Conservation (phyloP, 495 filamentous ascomycete species). For the Talaromyces trachyspermus region DNA sequence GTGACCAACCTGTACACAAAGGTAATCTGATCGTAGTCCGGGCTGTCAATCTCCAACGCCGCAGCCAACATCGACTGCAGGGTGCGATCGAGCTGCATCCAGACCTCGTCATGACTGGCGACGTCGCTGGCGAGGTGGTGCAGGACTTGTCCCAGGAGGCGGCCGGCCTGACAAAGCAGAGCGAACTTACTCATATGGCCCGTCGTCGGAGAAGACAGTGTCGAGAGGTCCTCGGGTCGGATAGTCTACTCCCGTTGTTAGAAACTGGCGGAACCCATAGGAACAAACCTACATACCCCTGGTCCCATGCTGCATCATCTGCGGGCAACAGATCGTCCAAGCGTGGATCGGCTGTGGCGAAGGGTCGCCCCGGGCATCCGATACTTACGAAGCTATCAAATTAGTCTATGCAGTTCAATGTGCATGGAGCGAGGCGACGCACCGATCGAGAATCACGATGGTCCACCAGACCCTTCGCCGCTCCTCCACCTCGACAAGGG, state of each 20-base stretch:
- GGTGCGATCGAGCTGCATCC: conserved; percentile 26
- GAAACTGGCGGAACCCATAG: too few species aligned
- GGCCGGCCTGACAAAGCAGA: conserved; percentile 34
- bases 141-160: conserved; percentile 33
- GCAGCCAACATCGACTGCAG: conserved; percentile 23
- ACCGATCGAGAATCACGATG: conserved; percentile 39
- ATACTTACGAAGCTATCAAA: conserved; percentile 30
- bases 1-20: conserved; percentile 17
- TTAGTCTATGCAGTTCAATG: conserved; percentile 3
- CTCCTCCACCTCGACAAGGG: conserved; percentile 38
- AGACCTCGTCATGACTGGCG: conserved; percentile 9
- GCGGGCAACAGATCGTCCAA: conserved; percentile 31
- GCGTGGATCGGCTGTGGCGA: conserved; percentile 33
- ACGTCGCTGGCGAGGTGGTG: conserved; percentile 17
- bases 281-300: conserved; percentile 13
- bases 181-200: conserved; percentile 26
- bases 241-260: conserved; percentile 9
- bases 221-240: conserved; percentile 6
- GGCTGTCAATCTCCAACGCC: conserved; percentile 19
- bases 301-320: conserved; percentile 37
- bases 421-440: conserved; percentile 5
- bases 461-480: conserved; percentile 42
- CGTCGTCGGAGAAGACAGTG: conserved; percentile 15
- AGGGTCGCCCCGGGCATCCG: conserved; percentile 34
- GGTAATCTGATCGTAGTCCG: conserved; percentile 16